A percentile compares a stretch with the other conserved stretches of the same genome.
Conservation (phyloP, 805 yeast species). For the Ogataea pignaliae region DNA sequence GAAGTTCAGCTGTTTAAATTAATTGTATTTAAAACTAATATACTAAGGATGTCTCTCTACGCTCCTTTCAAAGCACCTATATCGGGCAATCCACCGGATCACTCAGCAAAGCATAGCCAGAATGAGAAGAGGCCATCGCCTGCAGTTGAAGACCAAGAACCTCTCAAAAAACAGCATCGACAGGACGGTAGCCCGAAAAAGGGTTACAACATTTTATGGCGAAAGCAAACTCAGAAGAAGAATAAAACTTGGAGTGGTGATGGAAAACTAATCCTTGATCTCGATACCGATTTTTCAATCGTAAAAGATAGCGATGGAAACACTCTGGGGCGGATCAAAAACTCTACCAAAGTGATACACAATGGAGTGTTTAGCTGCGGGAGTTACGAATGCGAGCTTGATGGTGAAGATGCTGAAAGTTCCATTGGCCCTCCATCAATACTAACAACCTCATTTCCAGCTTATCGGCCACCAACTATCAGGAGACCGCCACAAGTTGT, state of each 20-base stretch:
- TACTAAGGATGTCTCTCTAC: too few relatives aligned
- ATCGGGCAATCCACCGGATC: too few relatives aligned
- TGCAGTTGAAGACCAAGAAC: neutral
- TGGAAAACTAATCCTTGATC: slow-evolving; percentile 48
- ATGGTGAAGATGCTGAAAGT: slow-evolving; percentile 33
- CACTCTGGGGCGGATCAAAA: slow-evolving; percentile 17
- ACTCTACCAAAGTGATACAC: slow-evolving; percentile 14
- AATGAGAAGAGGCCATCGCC: too few relatives aligned
- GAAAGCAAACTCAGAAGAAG: slow-evolving; percentile 72
- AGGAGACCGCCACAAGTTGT: neutral
- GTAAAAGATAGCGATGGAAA: slow-evolving; percentile 28
- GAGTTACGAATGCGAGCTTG: slow-evolving; percentile 58
- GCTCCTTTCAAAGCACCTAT: too few relatives aligned
- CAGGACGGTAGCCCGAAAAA: neutral
- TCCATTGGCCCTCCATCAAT: neutral
- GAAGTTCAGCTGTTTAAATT: too few relatives aligned
- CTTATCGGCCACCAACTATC: neutral
- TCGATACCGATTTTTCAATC: slow-evolving; percentile 11
- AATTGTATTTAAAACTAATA: too few relatives aligned
- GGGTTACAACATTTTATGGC: slow-evolving; percentile 46
- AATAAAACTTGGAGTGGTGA: slow-evolving; percentile 96
- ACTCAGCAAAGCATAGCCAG: too few relatives aligned
- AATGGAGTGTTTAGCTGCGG: slow-evolving; percentile 46
- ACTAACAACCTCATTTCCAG: neutral
- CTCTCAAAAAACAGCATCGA: neutral